Evolutionary conservation across 2,329 filamentous ascomycete genomes (phyloP), one percentile per base, ranked within the genome.

Genomic region (Chaetomium olivaceum): DNA sequence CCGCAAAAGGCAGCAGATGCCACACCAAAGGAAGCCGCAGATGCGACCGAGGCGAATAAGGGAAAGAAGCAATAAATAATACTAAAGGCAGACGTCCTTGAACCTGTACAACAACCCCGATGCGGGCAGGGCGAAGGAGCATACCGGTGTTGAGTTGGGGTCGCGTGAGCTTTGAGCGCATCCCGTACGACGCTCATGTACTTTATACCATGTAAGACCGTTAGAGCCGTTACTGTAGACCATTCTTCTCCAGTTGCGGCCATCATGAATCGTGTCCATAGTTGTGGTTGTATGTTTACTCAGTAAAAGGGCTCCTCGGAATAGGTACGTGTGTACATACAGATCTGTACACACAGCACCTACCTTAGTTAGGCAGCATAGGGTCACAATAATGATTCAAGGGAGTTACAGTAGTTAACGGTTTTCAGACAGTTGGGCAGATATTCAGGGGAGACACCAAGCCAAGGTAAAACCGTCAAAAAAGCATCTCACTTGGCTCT

Each of bases 1-100:
- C 11, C 59, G 16, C 23, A 39, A 25, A 62, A 39, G 12, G 23
- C 58, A 43, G 4, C 39, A 16, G 46, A 50, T n/a, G 27, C 31
- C 11, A 56, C 71, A 5, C 74, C 75, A 2, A 73, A 68, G 65
- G 67, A 69, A 61, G 74, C 74, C 1, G 68, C 70, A 16, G 76
- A 78, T 56, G 76, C 76, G 36, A 77, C 76, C 1, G 69, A 65
- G 21, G 76, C 75, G 25, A 77, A 77, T 70, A 64, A 69, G 33
- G 62, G 56, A n/a, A 70, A 71, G 68, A 51, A 70, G 65, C 65
- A 71, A 69, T 70, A 69, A 61, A 59, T 31, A 23, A 58, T 36
- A 25, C 50, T 14, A 29, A 46, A 33, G 4, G 16, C 21, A 19
- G 6, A 23, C 6, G 2, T 1, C 4, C 23, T 14, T n/a, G 1